These are phyloP conservation scores for Urtica urens DNA, from an alignment of 306 rosid species.

Conservation along the genomic window DNA sequence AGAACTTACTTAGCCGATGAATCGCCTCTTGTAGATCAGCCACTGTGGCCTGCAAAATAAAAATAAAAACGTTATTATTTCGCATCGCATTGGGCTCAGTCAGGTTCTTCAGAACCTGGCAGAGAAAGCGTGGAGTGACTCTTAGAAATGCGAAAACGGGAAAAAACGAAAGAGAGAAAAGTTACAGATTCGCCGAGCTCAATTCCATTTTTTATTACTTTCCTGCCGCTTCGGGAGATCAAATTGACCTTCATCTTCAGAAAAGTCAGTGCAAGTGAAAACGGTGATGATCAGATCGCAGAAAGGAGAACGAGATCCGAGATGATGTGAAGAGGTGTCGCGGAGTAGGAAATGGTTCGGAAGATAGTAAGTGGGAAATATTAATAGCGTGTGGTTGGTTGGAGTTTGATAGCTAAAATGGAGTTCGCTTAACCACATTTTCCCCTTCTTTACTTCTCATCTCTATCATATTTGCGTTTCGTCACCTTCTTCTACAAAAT, in stretches of 20 bases:
- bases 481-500: neutral
- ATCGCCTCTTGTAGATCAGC: conserved; percentile 92
- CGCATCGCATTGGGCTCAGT: too few species aligned
- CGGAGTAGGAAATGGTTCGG: conserved; percentile 16
- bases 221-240: conserved; percentile 77
- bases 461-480: too few species aligned
- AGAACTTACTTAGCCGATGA: conserved; percentile 64
- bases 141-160: neutral
- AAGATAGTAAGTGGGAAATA: conserved; percentile 14
- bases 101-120: conserved; percentile 6
- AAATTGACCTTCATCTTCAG: conserved; percentile 64
- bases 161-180: conserved; percentile 2
- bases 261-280: neutral
- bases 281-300: neutral
- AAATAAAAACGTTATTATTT: neutral
- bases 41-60: conserved; percentile 64
- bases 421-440: conserved; percentile 13
- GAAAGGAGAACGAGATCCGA: conserved; percentile 13
- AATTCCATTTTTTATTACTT: conserved; percentile 70
- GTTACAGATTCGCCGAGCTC: conserved; percentile 69
- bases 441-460: neutral
- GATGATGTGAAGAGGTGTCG: neutral
- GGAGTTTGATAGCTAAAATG: conserved; percentile 63
- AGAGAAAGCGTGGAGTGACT: neutral
- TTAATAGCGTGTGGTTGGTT: conserved; percentile 51